Percentiles rank a stretch among this genome's conserved stretches.
Conservation (phyloP, 23 red algal species). For the Gracilaria vermiculophylla region DNA sequence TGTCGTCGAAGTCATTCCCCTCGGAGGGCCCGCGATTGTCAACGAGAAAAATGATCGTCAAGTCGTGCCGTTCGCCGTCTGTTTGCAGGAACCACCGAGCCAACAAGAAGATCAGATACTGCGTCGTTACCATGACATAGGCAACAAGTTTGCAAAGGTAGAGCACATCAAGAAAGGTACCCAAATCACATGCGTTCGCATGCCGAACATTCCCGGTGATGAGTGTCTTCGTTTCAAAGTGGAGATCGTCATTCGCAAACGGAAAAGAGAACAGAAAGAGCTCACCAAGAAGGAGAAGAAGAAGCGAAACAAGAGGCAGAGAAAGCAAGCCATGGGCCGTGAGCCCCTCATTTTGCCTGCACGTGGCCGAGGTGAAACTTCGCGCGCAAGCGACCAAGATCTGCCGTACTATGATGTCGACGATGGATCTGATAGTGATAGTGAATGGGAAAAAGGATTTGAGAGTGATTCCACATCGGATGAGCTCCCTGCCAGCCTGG, state of each 20-base stretch:
- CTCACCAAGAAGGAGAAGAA: slow-evolving; percentile 49
- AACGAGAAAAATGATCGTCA: not conserved
- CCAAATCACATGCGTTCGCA: slow-evolving; percentile 32
- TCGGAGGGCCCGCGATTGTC: slow-evolving; percentile 19
- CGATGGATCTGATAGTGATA: slow-evolving; percentile 26
- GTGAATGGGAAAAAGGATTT: slow-evolving; percentile 55
- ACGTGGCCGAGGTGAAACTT: not conserved
- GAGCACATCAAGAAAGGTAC: slow-evolving; percentile 43
- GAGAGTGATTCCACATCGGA: slow-evolving; percentile 66
- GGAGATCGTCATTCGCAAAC: slow-evolving; percentile 45
- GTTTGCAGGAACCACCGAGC: slow-evolving; percentile 39
- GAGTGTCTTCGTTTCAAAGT: slow-evolving; percentile 54
- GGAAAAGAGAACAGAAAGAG: slow-evolving; percentile 26
- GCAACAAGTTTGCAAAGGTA: slow-evolving; percentile 46
- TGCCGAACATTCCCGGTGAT: slow-evolving; percentile 29
- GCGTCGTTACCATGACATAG: slow-evolving; percentile 32
- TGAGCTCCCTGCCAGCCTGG: slow-evolving; percentile 44
- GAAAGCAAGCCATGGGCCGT: not conserved
- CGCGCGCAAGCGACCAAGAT: not conserved
- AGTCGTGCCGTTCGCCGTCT: slow-evolving; percentile 33
- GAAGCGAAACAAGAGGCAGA: slow-evolving; percentile 49
- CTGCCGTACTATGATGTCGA: not conserved
- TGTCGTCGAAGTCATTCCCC: slow-evolving; percentile 48
- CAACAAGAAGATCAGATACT: slow-evolving; percentile 24
- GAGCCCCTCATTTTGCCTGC: not conserved